Conservation (phyloP, 257 asterid genomes). For the Leonotis leonurus region DNA sequence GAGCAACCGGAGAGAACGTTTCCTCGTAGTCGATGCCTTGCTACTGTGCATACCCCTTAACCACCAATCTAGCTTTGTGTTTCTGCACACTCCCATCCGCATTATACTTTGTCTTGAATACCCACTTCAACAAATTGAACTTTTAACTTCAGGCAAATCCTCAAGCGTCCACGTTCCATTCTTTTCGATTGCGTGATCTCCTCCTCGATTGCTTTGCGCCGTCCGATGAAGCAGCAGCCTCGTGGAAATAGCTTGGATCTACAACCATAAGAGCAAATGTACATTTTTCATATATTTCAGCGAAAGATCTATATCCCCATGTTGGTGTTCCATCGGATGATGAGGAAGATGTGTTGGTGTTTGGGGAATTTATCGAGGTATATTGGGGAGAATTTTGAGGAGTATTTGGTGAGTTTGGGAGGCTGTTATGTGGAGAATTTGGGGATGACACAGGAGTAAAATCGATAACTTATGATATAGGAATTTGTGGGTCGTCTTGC, state of each 20-base stretch:
- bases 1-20: slow-evolving; percentile 1
- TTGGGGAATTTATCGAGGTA: background rate
- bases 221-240: background rate
- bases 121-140: slow-evolving; percentile 8
- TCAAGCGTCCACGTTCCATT: background rate
- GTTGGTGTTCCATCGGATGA: too few relatives aligned
- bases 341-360: background rate
- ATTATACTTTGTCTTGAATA: background rate
- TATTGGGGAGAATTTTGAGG: background rate
- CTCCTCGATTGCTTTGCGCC: background rate
- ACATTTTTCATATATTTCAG: too few relatives aligned
- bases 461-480: too few relatives aligned
- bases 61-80: slow-evolving; percentile 8
- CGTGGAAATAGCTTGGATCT: background rate
- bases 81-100: background rate
- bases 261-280: background rate
- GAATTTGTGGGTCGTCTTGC: background rate
- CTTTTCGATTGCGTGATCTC: background rate
- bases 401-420: background rate
- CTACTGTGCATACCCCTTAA: background rate
- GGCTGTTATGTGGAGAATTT: background rate
- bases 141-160: background rate
- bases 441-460: background rate
- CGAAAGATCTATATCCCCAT: too few relatives aligned
- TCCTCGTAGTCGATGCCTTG: slow-evolving; percentile 1